phyloP scores from a whole-genome alignment of 2,329 filamentous ascomycete genomes.

The Calonectria montana region DNA sequence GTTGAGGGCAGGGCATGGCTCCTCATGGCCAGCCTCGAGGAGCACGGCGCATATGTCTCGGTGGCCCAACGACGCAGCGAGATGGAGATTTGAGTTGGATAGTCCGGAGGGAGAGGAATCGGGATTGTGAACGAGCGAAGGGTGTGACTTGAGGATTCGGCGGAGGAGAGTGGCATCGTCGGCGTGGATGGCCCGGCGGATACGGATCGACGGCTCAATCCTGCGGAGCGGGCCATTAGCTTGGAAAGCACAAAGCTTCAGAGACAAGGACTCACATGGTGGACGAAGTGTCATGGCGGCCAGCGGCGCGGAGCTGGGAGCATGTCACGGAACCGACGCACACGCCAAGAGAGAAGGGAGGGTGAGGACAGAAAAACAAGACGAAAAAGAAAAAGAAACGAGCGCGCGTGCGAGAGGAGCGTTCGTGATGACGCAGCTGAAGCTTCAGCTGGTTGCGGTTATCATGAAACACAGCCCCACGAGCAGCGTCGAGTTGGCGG shows the following conservation, averaged over 20 bases:
- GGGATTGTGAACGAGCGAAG: constrained; percentile 79
- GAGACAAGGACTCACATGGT: constrained; percentile 35
- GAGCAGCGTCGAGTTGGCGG: background rate
- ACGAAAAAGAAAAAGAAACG: constrained; percentile 9
- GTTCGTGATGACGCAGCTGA: constrained; percentile 29
- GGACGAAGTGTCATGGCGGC: constrained; percentile 40
- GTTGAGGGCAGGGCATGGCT: constrained; percentile 79
- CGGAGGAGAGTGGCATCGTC: constrained; percentile 78
- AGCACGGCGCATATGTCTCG: constrained; percentile 76
- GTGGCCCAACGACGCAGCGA: constrained; percentile 80
- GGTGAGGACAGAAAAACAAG: background rate
- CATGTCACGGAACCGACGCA: constrained; percentile 31
- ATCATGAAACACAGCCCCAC: constrained; percentile 27
- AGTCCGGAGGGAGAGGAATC: constrained; percentile 75
- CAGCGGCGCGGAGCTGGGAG: constrained; percentile 28
- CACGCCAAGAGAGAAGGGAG: constrained; percentile 1
- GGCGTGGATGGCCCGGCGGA: constrained; percentile 84
- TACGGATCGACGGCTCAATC: constrained; percentile 81
- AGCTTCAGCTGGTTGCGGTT: constrained; percentile 28
- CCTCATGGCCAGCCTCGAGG: constrained; percentile 80
- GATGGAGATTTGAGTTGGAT: constrained; percentile 86
- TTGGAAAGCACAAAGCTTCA: background rate
- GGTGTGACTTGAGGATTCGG: constrained; percentile 81
- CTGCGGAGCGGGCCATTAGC: constrained; percentile 51
- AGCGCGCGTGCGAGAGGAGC: constrained; percentile 5